Percentiles rank a stretch among this genome's conserved stretches.
Conservation (phyloP, 2,329 filamentous ascomycete species). For the Epichloe coenophiala region DNA sequence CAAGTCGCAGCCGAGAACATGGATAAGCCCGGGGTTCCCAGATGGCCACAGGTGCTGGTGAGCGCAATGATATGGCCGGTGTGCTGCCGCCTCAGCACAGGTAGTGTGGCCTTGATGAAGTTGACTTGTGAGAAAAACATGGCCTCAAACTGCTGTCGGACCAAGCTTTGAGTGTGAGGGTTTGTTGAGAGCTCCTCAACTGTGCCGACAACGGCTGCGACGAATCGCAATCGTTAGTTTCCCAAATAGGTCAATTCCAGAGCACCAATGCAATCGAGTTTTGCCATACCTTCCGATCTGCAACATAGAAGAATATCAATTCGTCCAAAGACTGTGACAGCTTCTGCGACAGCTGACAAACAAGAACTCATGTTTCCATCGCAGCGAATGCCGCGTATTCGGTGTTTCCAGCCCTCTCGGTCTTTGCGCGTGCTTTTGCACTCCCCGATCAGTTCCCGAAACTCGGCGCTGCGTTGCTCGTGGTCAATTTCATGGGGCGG, state of each 20-base stretch:
- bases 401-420: slow-evolving; percentile 67
- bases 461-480: slow-evolving; percentile 62
- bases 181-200: slow-evolving; percentile 78
- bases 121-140: slow-evolving; percentile 96
- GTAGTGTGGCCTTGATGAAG: slow-evolving; percentile 79
- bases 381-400: slow-evolving; percentile 53
- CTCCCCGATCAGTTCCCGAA: slow-evolving; percentile 63
- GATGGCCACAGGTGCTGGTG: slow-evolving; percentile 80
- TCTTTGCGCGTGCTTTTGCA: slow-evolving; percentile 49
- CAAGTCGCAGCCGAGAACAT: slow-evolving; percentile 89
- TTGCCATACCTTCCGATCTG: slow-evolving; percentile 59
- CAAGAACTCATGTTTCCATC: slow-evolving; percentile 58
- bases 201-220: slow-evolving; percentile 66
- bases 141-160: slow-evolving; percentile 83
- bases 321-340: slow-evolving; percentile 68
- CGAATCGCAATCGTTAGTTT: not conserved
- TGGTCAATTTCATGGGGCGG: slow-evolving; percentile 68
- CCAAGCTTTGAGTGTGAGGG: slow-evolving; percentile 59
- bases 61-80: slow-evolving; percentile 85
- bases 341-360: slow-evolving; percentile 76
- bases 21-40: slow-evolving; percentile 81
- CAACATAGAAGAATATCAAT: slow-evolving; percentile 88
- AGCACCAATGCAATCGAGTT: too few relatives aligned
- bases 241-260: too few relatives aligned
- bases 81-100: slow-evolving; percentile 63